A percentile compares a stretch with the other conserved stretches of the same genome.
These are phyloP conservation scores for Chaetoceros tenuissimus DNA, from an alignment of 108 stramenopile genomes.

Conservation along the genomic window DNA sequence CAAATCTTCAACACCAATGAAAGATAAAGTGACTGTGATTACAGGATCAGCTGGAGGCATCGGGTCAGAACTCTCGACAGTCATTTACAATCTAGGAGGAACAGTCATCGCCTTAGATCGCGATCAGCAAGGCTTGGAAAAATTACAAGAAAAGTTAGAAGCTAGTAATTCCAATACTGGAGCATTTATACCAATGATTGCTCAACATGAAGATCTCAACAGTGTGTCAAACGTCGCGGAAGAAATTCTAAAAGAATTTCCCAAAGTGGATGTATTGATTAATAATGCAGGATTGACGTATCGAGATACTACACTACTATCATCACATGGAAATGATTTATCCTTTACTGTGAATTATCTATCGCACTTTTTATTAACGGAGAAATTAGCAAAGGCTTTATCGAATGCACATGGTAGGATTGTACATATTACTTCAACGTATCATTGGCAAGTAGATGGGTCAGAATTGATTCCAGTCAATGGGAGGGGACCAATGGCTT, in stretches of 20 bases:
- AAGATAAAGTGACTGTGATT: conserved; percentile 21
- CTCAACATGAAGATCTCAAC: conserved; percentile 33
- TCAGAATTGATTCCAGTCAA: conserved; percentile 9
- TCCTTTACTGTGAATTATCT: conserved; percentile 44
- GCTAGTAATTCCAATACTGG: too few relatives aligned
- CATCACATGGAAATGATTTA: conserved; percentile 4
- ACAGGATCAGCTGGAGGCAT: conserved; percentile 47
- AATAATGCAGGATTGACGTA: conserved; percentile 53
- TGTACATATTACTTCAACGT: conserved; percentile 32
- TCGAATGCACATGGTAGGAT: conserved; percentile 17
- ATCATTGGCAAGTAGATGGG: conserved; percentile 33
- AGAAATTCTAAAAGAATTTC: conserved; percentile 16
- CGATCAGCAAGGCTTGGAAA: conserved; percentile 9
- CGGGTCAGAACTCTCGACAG: conserved; percentile 17
- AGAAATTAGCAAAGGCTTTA: conserved; percentile 29
- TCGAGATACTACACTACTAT: too few relatives aligned
- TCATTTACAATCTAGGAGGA: conserved; percentile 24
- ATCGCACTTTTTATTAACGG: conserved; percentile 55
- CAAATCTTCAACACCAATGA: too few relatives aligned
- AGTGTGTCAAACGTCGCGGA: conserved; percentile 32
- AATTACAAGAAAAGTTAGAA: neutral
- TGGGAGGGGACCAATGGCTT: too few relatives aligned
- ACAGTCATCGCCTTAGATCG: conserved; percentile 40
- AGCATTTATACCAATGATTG: conserved; percentile 17
- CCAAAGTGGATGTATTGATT: conserved; percentile 37